Base-by-base conservation (phyloP, 1,284 basidiomycete genomes). In the Leccinum griseonigrum region DNA sequence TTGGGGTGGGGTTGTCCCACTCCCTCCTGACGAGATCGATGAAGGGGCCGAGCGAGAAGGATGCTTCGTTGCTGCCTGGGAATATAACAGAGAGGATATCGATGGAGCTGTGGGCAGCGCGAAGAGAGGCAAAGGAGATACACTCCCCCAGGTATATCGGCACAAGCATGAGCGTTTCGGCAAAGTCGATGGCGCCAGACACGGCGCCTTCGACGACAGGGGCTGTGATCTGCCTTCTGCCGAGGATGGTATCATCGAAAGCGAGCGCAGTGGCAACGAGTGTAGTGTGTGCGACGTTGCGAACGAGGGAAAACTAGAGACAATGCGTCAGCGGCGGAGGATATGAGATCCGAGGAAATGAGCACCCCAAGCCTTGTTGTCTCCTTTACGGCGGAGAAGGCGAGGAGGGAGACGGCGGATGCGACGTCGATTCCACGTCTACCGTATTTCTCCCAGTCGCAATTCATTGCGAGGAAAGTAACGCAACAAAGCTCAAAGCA, bases 41-140 rank as follows among this genome's bases (percentile, higher is more conserved):
- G 74, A 92, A 91, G n/a, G 88, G 87, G 13, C 85, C 85, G 14
- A 92, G 78, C 2, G 90, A 91, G 72, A 91, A 91, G 16, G 87
- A 87, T 4, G 90, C 88, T 65, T 92, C 90, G 69, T 84, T 87
- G 68, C 85, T 86, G 8, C 87, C 87, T 1, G 89, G 88, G 69
- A 91, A 88, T 63, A 92, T 84, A 52, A 83, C 79, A 9, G 86
- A 83, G 40, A 92, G 81, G 51, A 86, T 80, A 68, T 90, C 89
- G 62, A 92, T 84, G 28, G 89, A 89, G 62, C 84, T 84, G 60
- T 89, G 84, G 0, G 88, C 90, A 2, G 88, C 89, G 16, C 85
- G 77, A 52, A 92, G 77, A 4, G 87, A 88, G 1, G 88, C 88
- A 2, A 85, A 85, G n/a, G 91, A 88, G 59, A 92, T 80, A 66